These are phyloP conservation scores for Gynochthodes officinalis DNA, from an alignment of 257 asterid genomes.

Conservation along the genomic window DNA sequence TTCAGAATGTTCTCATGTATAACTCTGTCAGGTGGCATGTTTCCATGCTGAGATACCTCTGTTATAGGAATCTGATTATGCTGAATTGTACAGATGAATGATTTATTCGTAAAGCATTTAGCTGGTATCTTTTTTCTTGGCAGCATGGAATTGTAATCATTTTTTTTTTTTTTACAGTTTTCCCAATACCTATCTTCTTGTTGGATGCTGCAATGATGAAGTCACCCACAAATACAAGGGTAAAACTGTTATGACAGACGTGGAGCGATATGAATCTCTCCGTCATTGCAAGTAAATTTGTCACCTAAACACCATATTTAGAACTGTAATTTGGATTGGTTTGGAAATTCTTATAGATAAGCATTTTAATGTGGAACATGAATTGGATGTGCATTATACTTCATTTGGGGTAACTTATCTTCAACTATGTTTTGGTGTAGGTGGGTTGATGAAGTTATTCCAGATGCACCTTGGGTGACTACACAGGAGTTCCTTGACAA, in stretches of 20 bases:
- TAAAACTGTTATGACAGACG: constrained; percentile 83
- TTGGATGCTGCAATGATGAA: constrained; percentile 92
- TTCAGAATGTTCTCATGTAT: not conserved
- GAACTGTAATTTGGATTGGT: not conserved
- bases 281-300: constrained; percentile 70
- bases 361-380: not conserved
- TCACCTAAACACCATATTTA: not conserved
- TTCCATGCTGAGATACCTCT: not conserved
- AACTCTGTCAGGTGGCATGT: not conserved
- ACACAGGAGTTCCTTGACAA: constrained; percentile 87
- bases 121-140: not conserved
- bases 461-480: constrained; percentile 96
- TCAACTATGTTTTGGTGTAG: constrained; percentile 33
- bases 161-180: constrained; percentile 42
- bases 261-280: constrained; percentile 90
- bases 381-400: not conserved
- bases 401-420: not conserved
- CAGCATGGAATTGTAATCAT: not conserved
- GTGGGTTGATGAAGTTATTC: constrained; percentile 99
- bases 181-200: constrained; percentile 75
- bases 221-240: constrained; percentile 88
- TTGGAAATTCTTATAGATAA: not conserved
- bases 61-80: not conserved
- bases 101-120: not conserved
- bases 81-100: not conserved